Conservation (phyloP, 495 filamentous ascomycete species). For the Tuber borchii region DNA sequence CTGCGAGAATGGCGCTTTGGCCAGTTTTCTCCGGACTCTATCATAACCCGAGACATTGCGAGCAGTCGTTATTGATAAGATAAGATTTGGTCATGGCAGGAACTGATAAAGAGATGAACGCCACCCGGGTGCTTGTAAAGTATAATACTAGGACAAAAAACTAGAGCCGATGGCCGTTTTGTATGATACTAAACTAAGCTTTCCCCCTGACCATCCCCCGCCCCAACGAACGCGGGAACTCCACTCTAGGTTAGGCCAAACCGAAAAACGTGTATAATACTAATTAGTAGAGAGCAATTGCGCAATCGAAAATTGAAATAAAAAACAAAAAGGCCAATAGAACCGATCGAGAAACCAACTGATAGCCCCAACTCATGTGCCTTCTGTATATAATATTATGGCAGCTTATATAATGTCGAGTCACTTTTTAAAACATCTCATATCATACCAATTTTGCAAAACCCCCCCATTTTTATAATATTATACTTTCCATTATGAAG, state of each 20-base stretch:
- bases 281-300: no score
- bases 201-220: no score
- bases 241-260: background rate
- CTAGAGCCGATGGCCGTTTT: background rate
- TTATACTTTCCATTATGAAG: no score
- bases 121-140: background rate
- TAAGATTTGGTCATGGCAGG: background rate
- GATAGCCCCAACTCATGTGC: no score
- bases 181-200: background rate
- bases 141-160: background rate
- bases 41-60: background rate
- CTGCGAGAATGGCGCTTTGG: background rate
- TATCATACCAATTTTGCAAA: no score
- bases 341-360: no score
- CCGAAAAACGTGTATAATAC: background rate
- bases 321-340: no score
- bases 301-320: no score
- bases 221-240: background rate
- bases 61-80: background rate
- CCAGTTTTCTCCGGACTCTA: background rate
- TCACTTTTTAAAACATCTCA: no score
- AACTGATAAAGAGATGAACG: background rate
- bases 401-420: no score
- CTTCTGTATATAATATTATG: no score
- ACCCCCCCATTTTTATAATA: no score